Evolutionary conservation across 257 asterid genomes (phyloP), one percentile per base, ranked within the genome.

Genomic region (Primulina tabacum): DNA sequence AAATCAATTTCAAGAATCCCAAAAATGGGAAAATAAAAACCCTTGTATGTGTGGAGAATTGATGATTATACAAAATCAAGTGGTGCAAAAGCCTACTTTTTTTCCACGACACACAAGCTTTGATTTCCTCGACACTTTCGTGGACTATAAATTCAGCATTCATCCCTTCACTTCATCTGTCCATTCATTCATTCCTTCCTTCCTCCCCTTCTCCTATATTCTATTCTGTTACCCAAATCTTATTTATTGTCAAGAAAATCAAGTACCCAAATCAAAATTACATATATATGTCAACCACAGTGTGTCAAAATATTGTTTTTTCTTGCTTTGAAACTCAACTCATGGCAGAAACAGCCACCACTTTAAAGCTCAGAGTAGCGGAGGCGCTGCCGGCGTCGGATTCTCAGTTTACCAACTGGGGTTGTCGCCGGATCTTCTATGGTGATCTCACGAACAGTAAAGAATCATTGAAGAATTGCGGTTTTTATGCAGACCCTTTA

Each of bases 91-190:
- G 18, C 43, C 29, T 5, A 59, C 43, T 10, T 3, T 47, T 64
- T 62, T 34, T 55, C 32, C 32, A 56, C 78, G 21, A 38, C 68
- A 74, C 67, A 60, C 50, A 63, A 28, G 2, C 9, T 6, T 34
- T 34, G 73, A 67, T 73, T 79, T 70, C 70, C 58, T 10, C 68
- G 72, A 70, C 89, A 76, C 90, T 80, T 81, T 81, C 78, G 57
- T 77, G 68, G 64, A 80, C 85, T 90, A 88, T 86, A 90, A 90
- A 90, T 83, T 72, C 79, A 53, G 83, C 35, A 64, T 76, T 85
- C 87, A 76, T 73, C 81, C 84, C 52, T 74, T 83, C 85, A 60
- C 82, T 83, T 34, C 78, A 71, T 74, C 79, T 83, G 17, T 43
- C 18, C 18, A 43, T 76, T 83, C 90, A 60, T 88, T 72, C 96